phyloP scores from a whole-genome alignment of 1,139 yeast genomes.

The Geotrichum histeridarum region DNA sequence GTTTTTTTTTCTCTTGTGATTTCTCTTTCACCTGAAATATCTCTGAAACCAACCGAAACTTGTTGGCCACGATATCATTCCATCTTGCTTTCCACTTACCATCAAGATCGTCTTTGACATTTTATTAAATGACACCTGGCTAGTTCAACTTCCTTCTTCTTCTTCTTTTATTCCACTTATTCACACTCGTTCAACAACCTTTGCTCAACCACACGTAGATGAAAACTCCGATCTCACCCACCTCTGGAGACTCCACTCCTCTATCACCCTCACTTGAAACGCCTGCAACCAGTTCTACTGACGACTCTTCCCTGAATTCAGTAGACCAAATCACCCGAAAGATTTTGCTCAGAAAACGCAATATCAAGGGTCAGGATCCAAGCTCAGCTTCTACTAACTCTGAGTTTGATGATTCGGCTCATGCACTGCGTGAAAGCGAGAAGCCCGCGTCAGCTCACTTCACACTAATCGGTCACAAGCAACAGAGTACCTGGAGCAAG shows the following conservation, averaged over 20 bases:
- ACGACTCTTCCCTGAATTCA: neutral
- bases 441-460: neutral
- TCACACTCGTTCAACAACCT: neutral
- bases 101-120: no score
- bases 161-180: no score
- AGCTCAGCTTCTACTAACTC: neutral
- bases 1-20: neutral
- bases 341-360: constrained; percentile 4
- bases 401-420: neutral
- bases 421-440: neutral
- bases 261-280: neutral
- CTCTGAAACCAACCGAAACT: no score
- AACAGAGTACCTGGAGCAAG: constrained; percentile 2
- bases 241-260: constrained; percentile 6
- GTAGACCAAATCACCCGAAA: constrained; percentile 3
- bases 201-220: neutral
- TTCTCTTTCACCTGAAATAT: no score
- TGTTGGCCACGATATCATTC: no score
- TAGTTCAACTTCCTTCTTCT: no score
- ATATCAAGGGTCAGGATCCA: neutral
- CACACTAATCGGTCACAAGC: constrained; percentile 3
- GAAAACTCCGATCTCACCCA: neutral
- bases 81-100: no score
- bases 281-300: constrained; percentile 1
- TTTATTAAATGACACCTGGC: no score